phyloP scores from a whole-genome alignment of 2,329 filamentous ascomycete species.

The Diaporthe australafricana region DNA sequence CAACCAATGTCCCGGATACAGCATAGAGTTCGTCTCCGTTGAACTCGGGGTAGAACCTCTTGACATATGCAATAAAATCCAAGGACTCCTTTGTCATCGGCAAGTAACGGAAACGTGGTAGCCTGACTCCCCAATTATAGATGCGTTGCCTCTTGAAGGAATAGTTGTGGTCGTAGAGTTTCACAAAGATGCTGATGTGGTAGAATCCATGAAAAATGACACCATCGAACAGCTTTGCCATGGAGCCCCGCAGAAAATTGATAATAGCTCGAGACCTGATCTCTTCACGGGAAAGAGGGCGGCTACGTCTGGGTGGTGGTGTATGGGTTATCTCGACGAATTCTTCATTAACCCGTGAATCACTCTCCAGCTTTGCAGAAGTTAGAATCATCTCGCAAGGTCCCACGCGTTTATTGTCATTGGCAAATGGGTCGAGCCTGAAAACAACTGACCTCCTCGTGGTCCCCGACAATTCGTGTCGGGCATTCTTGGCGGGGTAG shows the following conservation, averaged over 20 bases:
- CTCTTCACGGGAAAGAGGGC: not conserved
- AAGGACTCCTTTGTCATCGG: not conserved
- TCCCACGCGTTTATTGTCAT: not conserved
- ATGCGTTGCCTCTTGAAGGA: not conserved
- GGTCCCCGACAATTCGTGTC: not conserved
- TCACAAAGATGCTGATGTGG: not conserved
- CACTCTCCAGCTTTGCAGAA: not conserved
- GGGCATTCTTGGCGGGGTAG: too few relatives aligned
- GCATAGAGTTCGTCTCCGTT: not conserved
- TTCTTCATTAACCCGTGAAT: not conserved
- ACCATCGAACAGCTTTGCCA: not conserved
- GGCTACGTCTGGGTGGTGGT: not conserved
- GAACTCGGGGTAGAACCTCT: not conserved
- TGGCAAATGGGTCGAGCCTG: not conserved
- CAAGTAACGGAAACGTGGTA: not conserved
- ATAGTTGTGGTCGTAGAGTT: not conserved
- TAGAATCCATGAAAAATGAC: not conserved
- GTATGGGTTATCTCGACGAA: not conserved
- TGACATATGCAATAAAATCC: not conserved
- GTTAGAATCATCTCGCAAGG: too few relatives aligned
- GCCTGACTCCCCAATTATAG: accelerated
- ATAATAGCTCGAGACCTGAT: not conserved
- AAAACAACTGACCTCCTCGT: not conserved
- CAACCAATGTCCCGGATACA: not conserved
- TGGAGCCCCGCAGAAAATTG: not conserved